Conservation (phyloP, 345 rosid genomes). For the Atalantia buxifolia region DNA sequence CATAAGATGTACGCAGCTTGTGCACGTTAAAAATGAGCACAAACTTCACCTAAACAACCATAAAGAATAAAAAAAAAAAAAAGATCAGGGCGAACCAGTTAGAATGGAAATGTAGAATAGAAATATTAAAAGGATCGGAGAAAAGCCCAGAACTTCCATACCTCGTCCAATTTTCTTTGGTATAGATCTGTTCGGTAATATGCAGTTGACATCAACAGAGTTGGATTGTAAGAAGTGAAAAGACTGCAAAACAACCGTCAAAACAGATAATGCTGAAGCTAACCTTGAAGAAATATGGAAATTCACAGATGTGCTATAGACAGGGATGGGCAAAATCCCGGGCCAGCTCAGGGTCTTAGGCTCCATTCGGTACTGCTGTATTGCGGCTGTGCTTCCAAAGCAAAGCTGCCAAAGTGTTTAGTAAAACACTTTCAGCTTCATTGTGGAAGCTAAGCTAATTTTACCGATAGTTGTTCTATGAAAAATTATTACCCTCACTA, state of each 20-base stretch:
- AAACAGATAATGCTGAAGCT: slow-evolving; percentile 7
- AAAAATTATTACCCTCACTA: no score
- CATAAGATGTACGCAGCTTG: neutral
- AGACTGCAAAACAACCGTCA: slow-evolving; percentile 56
- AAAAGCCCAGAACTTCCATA: slow-evolving; percentile 19
- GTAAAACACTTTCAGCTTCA: no score
- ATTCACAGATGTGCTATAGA: neutral
- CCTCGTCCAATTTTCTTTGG: slow-evolving; percentile 56
- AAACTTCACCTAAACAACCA: neutral
- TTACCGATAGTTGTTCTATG: no score
- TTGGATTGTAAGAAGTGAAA: slow-evolving; percentile 76
- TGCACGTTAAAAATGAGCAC: neutral
- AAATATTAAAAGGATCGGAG: neutral
- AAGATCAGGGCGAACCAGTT: neutral
- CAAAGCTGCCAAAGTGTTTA: no score
- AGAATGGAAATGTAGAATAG: slow-evolving; percentile 2
- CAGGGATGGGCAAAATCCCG: neutral
- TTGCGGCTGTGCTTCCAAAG: no score
- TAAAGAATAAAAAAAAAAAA: neutral
- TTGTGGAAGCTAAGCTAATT: no score
- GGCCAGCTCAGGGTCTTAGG: neutral
- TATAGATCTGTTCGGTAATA: slow-evolving; percentile 77
- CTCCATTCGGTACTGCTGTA: no score
- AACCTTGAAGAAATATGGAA: neutral
- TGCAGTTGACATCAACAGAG: slow-evolving; percentile 80